phyloP scores from a whole-genome alignment of 768 basidiomycete genomes.

The Hypsizygus marmoreus region DNA sequence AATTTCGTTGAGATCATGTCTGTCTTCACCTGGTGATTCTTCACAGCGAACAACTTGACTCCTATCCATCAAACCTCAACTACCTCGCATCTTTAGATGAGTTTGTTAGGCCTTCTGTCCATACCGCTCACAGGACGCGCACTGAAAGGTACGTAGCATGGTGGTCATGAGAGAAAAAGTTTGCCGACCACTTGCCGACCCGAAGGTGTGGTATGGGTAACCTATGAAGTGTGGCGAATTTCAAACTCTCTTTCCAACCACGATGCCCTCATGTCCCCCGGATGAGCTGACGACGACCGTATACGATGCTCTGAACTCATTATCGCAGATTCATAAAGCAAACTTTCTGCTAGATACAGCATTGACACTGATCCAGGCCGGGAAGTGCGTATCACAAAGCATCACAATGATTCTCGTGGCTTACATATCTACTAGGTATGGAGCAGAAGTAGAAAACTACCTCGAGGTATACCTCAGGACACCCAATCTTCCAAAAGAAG shows the following conservation, averaged over 20 bases:
- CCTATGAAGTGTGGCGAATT: too few relatives aligned
- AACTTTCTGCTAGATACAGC: constrained; percentile 53
- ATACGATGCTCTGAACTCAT: constrained; percentile 46
- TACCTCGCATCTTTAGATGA: too few relatives aligned
- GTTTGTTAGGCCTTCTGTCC: too few relatives aligned
- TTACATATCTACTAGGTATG: constrained; percentile 47
- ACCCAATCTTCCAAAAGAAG: constrained; percentile 52
- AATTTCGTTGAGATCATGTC: too few relatives aligned
- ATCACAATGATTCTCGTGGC: constrained; percentile 1
- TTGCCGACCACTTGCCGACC: too few relatives aligned
- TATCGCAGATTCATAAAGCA: constrained; percentile 47
- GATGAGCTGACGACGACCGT: constrained; percentile 58
- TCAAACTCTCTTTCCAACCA: too few relatives aligned
- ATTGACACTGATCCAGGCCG: constrained; percentile 48
- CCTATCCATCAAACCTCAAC: too few relatives aligned
- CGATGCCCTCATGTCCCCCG: constrained; percentile 28
- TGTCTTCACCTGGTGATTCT: too few relatives aligned
- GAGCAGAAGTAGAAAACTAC: constrained; percentile 63
- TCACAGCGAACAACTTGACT: too few relatives aligned
- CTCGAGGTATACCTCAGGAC: constrained; percentile 67
- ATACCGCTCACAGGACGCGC: too few relatives aligned
- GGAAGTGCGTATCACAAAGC: constrained; percentile 39
- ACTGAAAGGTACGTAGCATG: too few relatives aligned
- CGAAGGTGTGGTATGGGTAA: not conserved
- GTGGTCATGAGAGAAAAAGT: too few relatives aligned